phyloP scores from a whole-genome alignment of 2,329 filamentous ascomycete species.

The Ceratocystis lukuohia region DNA sequence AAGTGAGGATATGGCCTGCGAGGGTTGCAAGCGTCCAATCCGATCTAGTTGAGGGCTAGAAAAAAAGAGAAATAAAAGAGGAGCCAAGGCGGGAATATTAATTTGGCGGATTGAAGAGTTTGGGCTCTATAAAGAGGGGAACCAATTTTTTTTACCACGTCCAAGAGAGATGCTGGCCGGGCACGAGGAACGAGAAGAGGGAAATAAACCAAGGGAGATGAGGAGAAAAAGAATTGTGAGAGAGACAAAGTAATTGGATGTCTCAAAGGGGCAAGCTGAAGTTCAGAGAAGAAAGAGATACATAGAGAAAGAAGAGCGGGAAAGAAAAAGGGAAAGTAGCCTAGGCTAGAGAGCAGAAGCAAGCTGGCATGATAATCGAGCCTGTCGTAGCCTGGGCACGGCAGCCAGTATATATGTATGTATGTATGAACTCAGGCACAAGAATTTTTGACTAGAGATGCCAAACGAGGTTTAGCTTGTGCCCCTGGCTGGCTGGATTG shows the following conservation, averaged over 20 bases:
- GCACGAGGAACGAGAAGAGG: not conserved
- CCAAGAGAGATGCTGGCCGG: not conserved
- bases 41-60: not conserved
- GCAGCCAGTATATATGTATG: constrained; percentile 8
- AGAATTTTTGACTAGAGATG: constrained; percentile 3
- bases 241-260: not conserved
- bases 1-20: not conserved
- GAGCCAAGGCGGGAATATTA: not conserved
- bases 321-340: not conserved
- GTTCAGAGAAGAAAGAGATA: too few species aligned
- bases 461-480: constrained; percentile 17
- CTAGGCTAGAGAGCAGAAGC: not conserved
- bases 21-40: not conserved
- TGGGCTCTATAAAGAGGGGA: constrained; percentile 5
- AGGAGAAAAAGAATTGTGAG: not conserved
- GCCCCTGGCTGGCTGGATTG: not conserved
- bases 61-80: not conserved
- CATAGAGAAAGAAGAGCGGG: not conserved
- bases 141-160: not conserved
- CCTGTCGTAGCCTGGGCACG: not conserved
- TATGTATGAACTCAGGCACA: constrained; percentile 14
- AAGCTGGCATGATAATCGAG: too few species aligned
- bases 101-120: not conserved
- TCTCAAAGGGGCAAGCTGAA: not conserved
- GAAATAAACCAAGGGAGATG: not conserved